Evolutionary conservation across 1,284 basidiomycete species (phyloP).

Genomic region (Moniliella sp.): DNA sequence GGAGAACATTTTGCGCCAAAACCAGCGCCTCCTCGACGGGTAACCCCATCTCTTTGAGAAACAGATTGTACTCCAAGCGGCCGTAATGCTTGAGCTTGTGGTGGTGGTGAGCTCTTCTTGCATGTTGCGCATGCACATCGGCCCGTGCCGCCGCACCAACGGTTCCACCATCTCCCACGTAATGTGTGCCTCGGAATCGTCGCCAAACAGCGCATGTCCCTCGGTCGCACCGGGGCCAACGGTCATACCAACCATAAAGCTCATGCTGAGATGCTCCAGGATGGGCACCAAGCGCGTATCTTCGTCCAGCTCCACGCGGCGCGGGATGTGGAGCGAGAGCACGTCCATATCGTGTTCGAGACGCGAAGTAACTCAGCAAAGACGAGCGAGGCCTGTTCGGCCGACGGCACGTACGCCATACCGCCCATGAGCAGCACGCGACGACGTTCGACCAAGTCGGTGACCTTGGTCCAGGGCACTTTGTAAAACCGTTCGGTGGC

Average conservation of each 20-base stretch:
- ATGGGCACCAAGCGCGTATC: constrained; percentile 77
- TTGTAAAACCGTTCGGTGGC: constrained; percentile 49
- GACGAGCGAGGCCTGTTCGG: constrained; percentile 65
- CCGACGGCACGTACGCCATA: constrained; percentile 67
- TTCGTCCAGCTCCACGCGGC: constrained; percentile 52
- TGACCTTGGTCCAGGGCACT: constrained; percentile 71
- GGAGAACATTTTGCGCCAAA: constrained; percentile 65
- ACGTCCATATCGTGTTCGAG: constrained; percentile 63
- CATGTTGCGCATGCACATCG: constrained; percentile 79
- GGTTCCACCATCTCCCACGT: constrained; percentile 85
- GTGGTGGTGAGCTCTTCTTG: constrained; percentile 54
- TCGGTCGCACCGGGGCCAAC: constrained; percentile 51
- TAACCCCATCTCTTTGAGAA: constrained; percentile 72
- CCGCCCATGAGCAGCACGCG: constrained; percentile 58
- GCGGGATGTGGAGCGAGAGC: constrained; percentile 67
- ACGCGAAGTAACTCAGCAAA: constrained; percentile 62
- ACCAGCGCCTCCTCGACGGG: constrained; percentile 79
- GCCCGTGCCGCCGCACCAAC: constrained; percentile 69
- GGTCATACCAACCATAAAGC: constrained; percentile 73
- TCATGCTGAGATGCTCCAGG: constrained; percentile 73
- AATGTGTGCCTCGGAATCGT: constrained; percentile 35
- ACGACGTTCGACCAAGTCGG: constrained; percentile 70
- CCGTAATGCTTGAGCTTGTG: constrained; percentile 81
- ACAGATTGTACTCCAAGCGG: constrained; percentile 72
- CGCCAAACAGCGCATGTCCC: constrained; percentile 33